Evolutionary conservation across 2,329 filamentous ascomycete species (phyloP).

Genomic region (Scedosporium minutisporum): DNA sequence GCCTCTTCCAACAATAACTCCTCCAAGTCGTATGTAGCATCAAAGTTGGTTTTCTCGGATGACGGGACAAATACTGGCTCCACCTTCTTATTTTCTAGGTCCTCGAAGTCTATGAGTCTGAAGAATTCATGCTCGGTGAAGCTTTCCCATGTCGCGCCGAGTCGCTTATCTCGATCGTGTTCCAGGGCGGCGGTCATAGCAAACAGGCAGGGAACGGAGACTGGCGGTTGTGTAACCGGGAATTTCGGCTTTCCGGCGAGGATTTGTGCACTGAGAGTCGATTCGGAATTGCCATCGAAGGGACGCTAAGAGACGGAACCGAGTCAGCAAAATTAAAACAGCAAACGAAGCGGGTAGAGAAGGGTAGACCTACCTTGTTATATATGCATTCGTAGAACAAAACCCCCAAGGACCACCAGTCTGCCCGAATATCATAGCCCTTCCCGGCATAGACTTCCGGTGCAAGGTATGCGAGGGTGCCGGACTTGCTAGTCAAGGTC

Average conservation of each 20-base stretch:
- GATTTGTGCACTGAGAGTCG: slow-evolving; percentile 70
- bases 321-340: not conserved
- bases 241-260: slow-evolving; percentile 74
- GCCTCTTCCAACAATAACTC: slow-evolving; percentile 90
- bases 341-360: not conserved
- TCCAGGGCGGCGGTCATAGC: slow-evolving; percentile 79
- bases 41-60: slow-evolving; percentile 97
- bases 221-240: slow-evolving; percentile 84
- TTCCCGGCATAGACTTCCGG: slow-evolving; percentile 89
- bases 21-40: slow-evolving; percentile 94
- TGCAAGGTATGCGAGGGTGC: slow-evolving; percentile 88
- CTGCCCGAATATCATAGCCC: slow-evolving; percentile 81
- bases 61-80: slow-evolving; percentile 88
- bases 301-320: slow-evolving; percentile 52
- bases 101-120: slow-evolving; percentile 70
- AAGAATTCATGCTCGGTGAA: slow-evolving; percentile 91
- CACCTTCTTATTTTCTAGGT: slow-evolving; percentile 76
- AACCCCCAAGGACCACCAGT: slow-evolving; percentile 98
- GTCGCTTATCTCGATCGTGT: slow-evolving; percentile 66
- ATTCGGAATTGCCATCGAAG: slow-evolving; percentile 83
- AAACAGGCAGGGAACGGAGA: slow-evolving; percentile 79
- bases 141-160: slow-evolving; percentile 78
- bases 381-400: slow-evolving; percentile 99
- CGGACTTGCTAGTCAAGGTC: slow-evolving; percentile 86
- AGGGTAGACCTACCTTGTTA: slow-evolving; percentile 62